Evolutionary conservation across 2,329 filamentous ascomycete genomes (phyloP), one percentile per base, ranked within the genome.

Genomic region (Aspergillus spinulosporus): DNA sequence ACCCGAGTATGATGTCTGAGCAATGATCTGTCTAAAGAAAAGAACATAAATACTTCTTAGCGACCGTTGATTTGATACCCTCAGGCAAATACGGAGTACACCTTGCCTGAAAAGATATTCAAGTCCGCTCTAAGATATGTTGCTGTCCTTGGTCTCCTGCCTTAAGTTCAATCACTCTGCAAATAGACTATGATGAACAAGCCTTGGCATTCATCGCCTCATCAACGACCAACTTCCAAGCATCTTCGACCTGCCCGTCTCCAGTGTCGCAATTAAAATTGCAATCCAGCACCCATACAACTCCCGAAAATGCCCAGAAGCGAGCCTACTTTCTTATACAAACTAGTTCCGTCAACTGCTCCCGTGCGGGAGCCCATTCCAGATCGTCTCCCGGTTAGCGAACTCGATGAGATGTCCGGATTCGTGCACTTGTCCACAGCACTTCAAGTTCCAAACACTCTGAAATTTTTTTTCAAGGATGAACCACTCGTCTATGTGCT

Each of bases 341-440:
- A 76, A 57, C 67, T 76, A 42, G 56, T 74, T 6, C 68, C 73
- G 14, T 74, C 72, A 7, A 65, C 69, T 3, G 49, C 66, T 5
- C 70, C 69, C 2, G 66, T 74, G 26, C 67, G 66, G 12, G 70
- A 75, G 52, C 66, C 72, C 32, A 59, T 74, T 40, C 72, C 72
- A 32, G 71, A 74, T 8, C 61, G 62, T 32, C 65, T 75, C 26
- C 65, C 71, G 2, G 67, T 74, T 52, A 75, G 72, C 54, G 65
- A 73, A 34, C 56, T 76, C 32, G 73, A 76, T 54, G 54, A 67
- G 47, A 57, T 62, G 21, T 72, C 69, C 5, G 70, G 68, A 42
- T 76, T 74, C 47, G 68, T 76, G 49, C 73, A 76, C 56, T 68
- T 76, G 6, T 75, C 73, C 0, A 72, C 65, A 21, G 68, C 72